phyloP scores from a whole-genome alignment of 331 rosid genomes.

The Saraca asoca region DNA sequence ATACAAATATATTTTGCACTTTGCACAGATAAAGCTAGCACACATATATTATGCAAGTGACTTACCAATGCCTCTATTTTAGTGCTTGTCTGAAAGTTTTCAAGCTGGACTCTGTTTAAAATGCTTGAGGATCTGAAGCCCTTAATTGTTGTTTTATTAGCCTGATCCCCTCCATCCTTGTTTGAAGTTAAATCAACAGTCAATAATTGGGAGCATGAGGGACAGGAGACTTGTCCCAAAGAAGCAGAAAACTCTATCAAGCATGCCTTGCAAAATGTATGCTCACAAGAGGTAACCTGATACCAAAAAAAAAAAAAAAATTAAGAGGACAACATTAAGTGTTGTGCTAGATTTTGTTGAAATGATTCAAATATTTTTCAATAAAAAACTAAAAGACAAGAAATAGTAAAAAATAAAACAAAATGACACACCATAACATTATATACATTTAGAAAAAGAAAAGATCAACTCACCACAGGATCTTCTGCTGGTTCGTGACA shows the following conservation, averaged over 20 bases:
- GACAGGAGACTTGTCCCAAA: constrained; percentile 70
- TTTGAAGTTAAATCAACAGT: constrained; percentile 69
- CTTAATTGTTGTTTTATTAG: constrained; percentile 62
- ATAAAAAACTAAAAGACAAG: background rate
- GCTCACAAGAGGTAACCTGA: constrained; percentile 88
- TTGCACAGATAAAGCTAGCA: too few relatives aligned
- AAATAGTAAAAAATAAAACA: background rate
- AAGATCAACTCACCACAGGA: constrained; percentile 59
- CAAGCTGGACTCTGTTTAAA: constrained; percentile 74
- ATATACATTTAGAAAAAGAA: background rate
- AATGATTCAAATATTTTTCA: background rate
- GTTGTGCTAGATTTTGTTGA: constrained; percentile 4
- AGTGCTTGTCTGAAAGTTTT: constrained; percentile 87
- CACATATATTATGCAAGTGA: background rate
- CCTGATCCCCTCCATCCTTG: constrained; percentile 41
- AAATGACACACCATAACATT: too few relatives aligned
- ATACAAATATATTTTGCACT: too few relatives aligned
- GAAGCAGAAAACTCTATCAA: constrained; percentile 63
- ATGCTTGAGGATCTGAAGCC: constrained; percentile 87
- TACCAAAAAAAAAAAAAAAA: constrained; percentile 23
- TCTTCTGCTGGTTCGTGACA: constrained; percentile 81
- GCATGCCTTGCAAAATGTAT: constrained; percentile 80
- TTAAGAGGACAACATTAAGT: background rate
- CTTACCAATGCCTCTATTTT: constrained; percentile 97
- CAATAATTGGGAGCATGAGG: constrained; percentile 75